Evolutionary conservation across 805 yeast species (phyloP).

Genomic region (Cyberlindnera maclurae): DNA sequence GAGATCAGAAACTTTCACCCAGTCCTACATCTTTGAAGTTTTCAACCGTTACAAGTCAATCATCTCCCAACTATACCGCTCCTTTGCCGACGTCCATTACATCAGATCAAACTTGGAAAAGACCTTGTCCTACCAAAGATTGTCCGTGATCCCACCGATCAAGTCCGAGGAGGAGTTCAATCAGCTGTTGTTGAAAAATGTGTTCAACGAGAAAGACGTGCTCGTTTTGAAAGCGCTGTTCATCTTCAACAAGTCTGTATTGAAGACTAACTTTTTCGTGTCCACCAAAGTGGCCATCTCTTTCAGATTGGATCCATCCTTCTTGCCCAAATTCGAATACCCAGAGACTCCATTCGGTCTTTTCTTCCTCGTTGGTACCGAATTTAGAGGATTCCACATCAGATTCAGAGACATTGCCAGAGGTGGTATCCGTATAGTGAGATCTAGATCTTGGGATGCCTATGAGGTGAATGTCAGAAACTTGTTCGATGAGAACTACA

Average conservation of each 20-base stretch:
- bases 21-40: constrained; percentile 71
- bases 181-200: constrained; percentile 53
- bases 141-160: constrained; percentile 70
- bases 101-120: constrained; percentile 59
- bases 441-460: constrained; percentile 78
- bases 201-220: constrained; percentile 71
- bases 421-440: constrained; percentile 96
- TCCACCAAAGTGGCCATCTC: constrained; percentile 94
- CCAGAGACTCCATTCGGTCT: constrained; percentile 92
- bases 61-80: constrained; percentile 77
- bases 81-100: constrained; percentile 88
- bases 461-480: constrained; percentile 80
- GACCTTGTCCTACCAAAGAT: constrained; percentile 82
- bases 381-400: constrained; percentile 95
- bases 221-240: constrained; percentile 76
- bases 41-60: constrained; percentile 64
- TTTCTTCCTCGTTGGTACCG: constrained; percentile 93
- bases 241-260: constrained; percentile 75
- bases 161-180: constrained; percentile 71
- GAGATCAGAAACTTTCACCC: constrained; percentile 89
- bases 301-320: constrained; percentile 80
- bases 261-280: constrained; percentile 90
- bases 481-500: constrained; percentile 93
- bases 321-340: constrained; percentile 80
- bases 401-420: constrained; percentile 96